Percentiles rank a stretch among this genome's conserved stretches.
Evolutionary conservation across 441 rosid genomes (phyloP).

Genomic region (Gossypium gossypioides): DNA sequence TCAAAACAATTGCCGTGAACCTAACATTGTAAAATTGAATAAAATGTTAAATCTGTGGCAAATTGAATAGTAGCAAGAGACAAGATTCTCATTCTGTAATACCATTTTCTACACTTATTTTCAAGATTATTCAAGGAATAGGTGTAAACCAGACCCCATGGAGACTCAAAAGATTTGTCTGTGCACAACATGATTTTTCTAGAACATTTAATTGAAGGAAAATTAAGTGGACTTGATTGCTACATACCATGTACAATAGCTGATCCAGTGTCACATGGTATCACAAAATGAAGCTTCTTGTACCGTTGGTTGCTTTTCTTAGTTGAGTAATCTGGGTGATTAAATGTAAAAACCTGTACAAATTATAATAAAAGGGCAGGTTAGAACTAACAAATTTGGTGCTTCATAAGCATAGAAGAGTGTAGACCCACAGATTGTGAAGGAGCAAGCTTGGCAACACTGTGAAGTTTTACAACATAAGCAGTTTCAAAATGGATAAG

Average conservation of each 20-base stretch:
- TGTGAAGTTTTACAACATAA: constrained; percentile 90
- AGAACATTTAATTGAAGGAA: neutral
- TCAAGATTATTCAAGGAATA: constrained; percentile 1
- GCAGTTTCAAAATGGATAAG: constrained; percentile 87
- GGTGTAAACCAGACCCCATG: neutral
- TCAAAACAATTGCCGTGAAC: neutral
- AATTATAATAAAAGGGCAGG: neutral
- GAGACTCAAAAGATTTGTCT: neutral
- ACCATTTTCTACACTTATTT: neutral
- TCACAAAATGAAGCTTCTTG: constrained; percentile 62
- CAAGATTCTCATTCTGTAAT: neutral
- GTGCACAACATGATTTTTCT: neutral
- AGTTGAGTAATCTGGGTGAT: constrained; percentile 62
- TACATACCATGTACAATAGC: constrained; percentile 79
- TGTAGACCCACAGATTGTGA: constrained; percentile 62
- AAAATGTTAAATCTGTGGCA: neutral
- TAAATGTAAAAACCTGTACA: constrained; percentile 74
- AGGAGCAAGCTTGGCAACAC: constrained; percentile 76
- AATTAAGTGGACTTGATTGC: constrained; percentile 1
- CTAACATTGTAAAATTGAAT: neutral
- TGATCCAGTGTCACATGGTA: constrained; percentile 68
- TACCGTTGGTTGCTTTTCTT: constrained; percentile 60
- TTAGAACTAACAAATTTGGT: neutral
- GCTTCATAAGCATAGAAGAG: constrained; percentile 4
- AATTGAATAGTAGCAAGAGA: neutral